Percentiles rank a stretch among this genome's conserved stretches.
These are phyloP conservation scores for Xylaria sp. DNA, from an alignment of 2,329 filamentous ascomycete genomes.

Conservation along the genomic window DNA sequence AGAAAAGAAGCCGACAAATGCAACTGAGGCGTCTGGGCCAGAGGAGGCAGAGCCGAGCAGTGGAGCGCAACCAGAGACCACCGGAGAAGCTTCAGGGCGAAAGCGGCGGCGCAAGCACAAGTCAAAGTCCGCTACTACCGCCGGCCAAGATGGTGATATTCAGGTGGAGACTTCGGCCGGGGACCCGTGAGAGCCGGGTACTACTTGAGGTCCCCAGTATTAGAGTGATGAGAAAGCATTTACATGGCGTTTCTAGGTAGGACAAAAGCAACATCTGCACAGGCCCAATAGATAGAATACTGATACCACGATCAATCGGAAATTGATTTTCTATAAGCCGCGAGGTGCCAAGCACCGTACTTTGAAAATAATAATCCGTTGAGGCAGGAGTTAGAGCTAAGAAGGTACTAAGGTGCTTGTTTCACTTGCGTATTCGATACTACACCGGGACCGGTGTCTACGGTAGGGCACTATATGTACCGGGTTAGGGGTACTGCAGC, in stretches of 20 bases:
- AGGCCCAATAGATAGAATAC: slow-evolving; percentile 20
- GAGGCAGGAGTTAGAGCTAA: no score
- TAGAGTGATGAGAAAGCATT: slow-evolving; percentile 27
- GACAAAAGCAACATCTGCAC: slow-evolving; percentile 16
- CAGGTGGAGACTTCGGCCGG: slow-evolving; percentile 16
- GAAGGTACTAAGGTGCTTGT: no score
- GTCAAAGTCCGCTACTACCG: slow-evolving; percentile 26
- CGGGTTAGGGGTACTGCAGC: not conserved
- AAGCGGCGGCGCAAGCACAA: slow-evolving; percentile 48
- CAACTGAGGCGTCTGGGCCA: slow-evolving; percentile 34
- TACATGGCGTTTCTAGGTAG: slow-evolving; percentile 35
- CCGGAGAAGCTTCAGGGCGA: slow-evolving; percentile 39
- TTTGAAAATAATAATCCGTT: no score
- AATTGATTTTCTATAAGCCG: not conserved
- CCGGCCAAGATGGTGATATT: slow-evolving; percentile 6
- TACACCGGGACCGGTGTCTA: no score
- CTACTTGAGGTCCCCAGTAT: not conserved
- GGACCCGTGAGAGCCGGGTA: slow-evolving; percentile 31
- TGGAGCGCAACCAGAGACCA: slow-evolving; percentile 16
- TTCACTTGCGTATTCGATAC: no score
- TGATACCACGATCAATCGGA: slow-evolving; percentile 26
- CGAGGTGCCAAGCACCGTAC: not conserved
- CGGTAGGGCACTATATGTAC: no score
- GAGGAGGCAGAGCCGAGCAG: slow-evolving; percentile 29
- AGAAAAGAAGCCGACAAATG: not conserved